These are phyloP conservation scores for Calocybe gambosa DNA, from an alignment of 1,284 basidiomycete genomes.

Conservation along the genomic window DNA sequence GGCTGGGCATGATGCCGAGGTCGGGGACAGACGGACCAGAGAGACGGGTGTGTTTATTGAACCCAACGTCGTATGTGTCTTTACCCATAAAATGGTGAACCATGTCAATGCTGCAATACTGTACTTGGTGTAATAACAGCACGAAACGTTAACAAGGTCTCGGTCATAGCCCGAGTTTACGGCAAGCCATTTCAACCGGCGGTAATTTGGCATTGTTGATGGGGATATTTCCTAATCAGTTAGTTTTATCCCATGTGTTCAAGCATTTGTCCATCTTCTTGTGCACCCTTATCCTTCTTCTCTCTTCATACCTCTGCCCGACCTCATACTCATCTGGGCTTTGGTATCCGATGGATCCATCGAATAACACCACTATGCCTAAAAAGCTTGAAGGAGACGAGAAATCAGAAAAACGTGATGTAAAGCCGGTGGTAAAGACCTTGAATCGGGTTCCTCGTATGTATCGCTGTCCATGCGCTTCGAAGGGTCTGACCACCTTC, in stretches of 20 bases:
- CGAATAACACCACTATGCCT: constrained; percentile 20
- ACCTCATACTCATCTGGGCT: background rate
- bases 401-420: constrained; percentile 46
- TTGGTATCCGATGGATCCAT: constrained; percentile 19
- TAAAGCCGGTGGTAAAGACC: constrained; percentile 65
- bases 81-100: too few relatives aligned
- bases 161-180: background rate
- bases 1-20: too few relatives aligned
- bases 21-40: background rate
- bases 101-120: too few relatives aligned
- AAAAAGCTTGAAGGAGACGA: constrained; percentile 43
- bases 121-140: too few relatives aligned
- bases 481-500: constrained; percentile 9
- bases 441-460: constrained; percentile 78
- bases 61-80: too few relatives aligned
- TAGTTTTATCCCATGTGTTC: constrained; percentile 14
- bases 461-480: constrained; percentile 26
- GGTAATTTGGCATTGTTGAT: constrained; percentile 9
- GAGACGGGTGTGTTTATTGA: too few relatives aligned
- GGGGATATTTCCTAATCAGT: constrained; percentile 13
- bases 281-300: constrained; percentile 4
- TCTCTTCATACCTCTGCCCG: background rate
- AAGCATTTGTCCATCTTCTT: constrained; percentile 14
- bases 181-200: background rate
- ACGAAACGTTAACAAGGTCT: too few relatives aligned